Evolutionary conservation across 2,329 filamentous ascomycete genomes (phyloP), one percentile per base, ranked within the genome.

Genomic region (Xylaria hypoxylon): DNA sequence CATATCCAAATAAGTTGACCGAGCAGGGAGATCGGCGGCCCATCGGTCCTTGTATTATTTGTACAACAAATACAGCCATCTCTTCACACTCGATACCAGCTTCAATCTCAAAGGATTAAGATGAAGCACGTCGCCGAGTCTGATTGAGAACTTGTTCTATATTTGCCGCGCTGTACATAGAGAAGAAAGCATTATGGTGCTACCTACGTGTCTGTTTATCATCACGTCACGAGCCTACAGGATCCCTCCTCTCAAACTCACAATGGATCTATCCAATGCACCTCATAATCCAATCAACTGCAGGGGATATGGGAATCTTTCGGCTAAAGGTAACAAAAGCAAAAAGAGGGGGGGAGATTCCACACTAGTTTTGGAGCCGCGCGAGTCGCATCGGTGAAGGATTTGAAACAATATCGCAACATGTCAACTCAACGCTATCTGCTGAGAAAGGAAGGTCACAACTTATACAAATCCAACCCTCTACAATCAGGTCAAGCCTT

Each of bases 21-120:
- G n/a, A 35, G 50, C 33, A 61, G 47, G 59, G 28, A 28, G 24
- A 50, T 26, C 40, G 31, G 40, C 59, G 44, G 58, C 45, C 55
- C 38, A 17, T 57, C 53, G 35, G 47, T 59, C 59, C 44, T 33
- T 68, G 65, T 68, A 66, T 52, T 33, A 64, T 62, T 55, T 66
- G 62, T 70, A 59, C 51, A 66, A 64, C 53, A 53, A 57, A 60
- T 42, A 53, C 50, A 53, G 51, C 28, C 31, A 22, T 33, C 57
- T 35, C 35, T 55, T 22, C 26, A 52, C 19, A 51, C 42, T 61
- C 53, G 47, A 52, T 63, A 59, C 22, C 57, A 33, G 52, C 40
- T 48, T 47, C 26, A 38, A 48, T 45, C 26, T 53, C 19, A 31
- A 19, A 44, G 24, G 51, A 42, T 51, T 33, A 48, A 42, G 33